Percentiles rank a stretch among this genome's conserved stretches.
phyloP scores from a whole-genome alignment of 305 asterid species.

The Rubia tinctorum region DNA sequence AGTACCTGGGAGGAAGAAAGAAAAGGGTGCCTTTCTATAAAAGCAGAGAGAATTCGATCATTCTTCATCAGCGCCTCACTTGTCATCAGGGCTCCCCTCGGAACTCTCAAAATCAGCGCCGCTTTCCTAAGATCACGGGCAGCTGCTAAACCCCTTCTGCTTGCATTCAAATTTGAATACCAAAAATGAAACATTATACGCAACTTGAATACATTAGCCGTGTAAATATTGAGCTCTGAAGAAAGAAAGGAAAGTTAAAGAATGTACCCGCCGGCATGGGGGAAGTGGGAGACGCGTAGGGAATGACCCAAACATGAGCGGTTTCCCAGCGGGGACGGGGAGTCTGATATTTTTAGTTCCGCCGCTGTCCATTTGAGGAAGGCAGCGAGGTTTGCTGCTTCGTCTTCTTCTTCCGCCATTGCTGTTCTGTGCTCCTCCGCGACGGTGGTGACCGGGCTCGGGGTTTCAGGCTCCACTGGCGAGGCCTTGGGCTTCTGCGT shows the following conservation, averaged over 20 bases:
- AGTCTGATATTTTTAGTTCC: slow-evolving; percentile 60
- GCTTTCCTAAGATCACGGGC: slow-evolving; percentile 62
- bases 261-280: slow-evolving; percentile 81
- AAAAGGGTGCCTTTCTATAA: slow-evolving; percentile 35
- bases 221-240: neutral
- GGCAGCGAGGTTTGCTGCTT: slow-evolving; percentile 37
- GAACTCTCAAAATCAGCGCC: slow-evolving; percentile 73
- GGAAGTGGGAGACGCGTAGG: slow-evolving; percentile 53
- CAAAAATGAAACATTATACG: neutral
- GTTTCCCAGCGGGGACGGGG: slow-evolving; percentile 9
- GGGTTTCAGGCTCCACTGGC: neutral
- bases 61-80: slow-evolving; percentile 42
- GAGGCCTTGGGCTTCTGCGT: neutral
- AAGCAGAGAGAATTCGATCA: slow-evolving; percentile 39
- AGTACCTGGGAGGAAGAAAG: slow-evolving; percentile 73
- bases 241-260: neutral
- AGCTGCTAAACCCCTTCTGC: slow-evolving; percentile 89
- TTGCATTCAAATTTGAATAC: neutral
- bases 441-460: neutral
- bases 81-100: slow-evolving; percentile 63
- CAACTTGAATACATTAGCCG: neutral
- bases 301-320: slow-evolving; percentile 50
- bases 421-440: neutral
- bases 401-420: slow-evolving; percentile 33
- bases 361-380: slow-evolving; percentile 69